Percentiles rank a stretch among this genome's conserved stretches.
phyloP scores from a whole-genome alignment of 306 rosid species.

The Pyrus betulifolia region DNA sequence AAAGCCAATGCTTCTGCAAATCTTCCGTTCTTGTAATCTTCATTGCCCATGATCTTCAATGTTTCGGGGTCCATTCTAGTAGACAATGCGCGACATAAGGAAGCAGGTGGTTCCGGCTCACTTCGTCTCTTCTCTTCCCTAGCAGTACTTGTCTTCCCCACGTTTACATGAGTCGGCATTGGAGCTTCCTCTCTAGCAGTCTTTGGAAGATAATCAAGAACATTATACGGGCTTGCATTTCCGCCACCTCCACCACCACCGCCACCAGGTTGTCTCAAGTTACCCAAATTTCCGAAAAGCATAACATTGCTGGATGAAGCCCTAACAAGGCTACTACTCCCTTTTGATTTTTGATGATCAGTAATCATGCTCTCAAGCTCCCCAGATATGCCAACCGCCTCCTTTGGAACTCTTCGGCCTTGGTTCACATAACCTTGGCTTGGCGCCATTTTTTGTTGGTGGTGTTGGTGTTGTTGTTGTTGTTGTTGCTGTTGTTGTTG shows the following conservation, averaged over 20 bases:
- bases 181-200: slow-evolving; percentile 25
- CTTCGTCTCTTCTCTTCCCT: slow-evolving; percentile 10
- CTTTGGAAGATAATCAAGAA: slow-evolving; percentile 32
- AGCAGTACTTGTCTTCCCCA: slow-evolving; percentile 5
- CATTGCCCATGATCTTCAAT: slow-evolving; percentile 83
- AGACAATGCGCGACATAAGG: slow-evolving; percentile 68
- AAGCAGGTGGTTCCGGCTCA: slow-evolving; percentile 15
- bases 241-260: slow-evolving; percentile 3
- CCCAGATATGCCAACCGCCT: slow-evolving; percentile 65
- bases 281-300: slow-evolving; percentile 68
- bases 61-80: slow-evolving; percentile 88
- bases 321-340: slow-evolving; percentile 47
- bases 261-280: slow-evolving; percentile 44
- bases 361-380: slow-evolving; percentile 74
- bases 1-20: slow-evolving; percentile 80
- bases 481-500: background rate
- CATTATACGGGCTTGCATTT: slow-evolving; percentile 12
- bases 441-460: background rate
- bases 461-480: slow-evolving; percentile 1
- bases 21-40: slow-evolving; percentile 79
- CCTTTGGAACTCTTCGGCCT: slow-evolving; percentile 61
- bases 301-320: slow-evolving; percentile 85
- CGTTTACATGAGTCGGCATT: slow-evolving; percentile 8
- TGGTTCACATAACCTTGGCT: slow-evolving; percentile 48
- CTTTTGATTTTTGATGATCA: slow-evolving; percentile 56